Evolutionary conservation across 75 land plant species (phyloP), one percentile per base, ranked within the genome.

Genomic region (Adiantum capillusveneris): DNA sequence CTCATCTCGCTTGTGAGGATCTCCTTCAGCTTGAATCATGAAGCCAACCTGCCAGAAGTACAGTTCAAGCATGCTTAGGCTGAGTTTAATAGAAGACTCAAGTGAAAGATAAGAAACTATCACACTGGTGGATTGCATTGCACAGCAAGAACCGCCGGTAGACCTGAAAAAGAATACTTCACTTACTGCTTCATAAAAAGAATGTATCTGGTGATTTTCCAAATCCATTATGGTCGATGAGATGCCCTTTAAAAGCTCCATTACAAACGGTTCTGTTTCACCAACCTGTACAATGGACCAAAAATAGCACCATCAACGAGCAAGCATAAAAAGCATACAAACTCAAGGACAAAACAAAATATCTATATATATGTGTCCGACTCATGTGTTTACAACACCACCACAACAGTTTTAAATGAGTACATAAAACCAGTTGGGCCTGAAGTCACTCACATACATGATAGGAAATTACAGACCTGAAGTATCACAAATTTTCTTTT

Each of bases 11-110:
- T 83, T 86, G n/a, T 75, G 81, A 13, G 80, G 80, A 79, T 90
- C 97, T 25, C 84, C 64, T 64, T 95, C 99, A 44, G 97, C 88
- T 76, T 95, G 99, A 60, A 95, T 90, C 99, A 95, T 95, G 55
- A 79, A 79, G 24, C 84, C 99, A 59, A 95, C 99, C 97, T 95
- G 71, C 3, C 37, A 34, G 3, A 34, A n/a, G n/a, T n/a, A n/a
- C n/a, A n/a, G n/a, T n/a, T n/a, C n/a, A n/a, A n/a, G n/a, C n/a
- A n/a, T n/a, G n/a, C n/a, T n/a, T n/a, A n/a, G n/a, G n/a, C n/a
- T n/a, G n/a, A n/a, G n/a, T n/a, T n/a, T n/a, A n/a, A n/a, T n/a
- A n/a, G 42, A 39, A 39, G 42, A 39, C 42, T 39, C 42, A 39
- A 39, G 13, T 13, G 13, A 39, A 39, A 7, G 12, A 39, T 9